Base-by-base conservation (phyloP, 2,329 filamentous ascomycete species). In the Pseudogymnoascus sp. region DNA sequence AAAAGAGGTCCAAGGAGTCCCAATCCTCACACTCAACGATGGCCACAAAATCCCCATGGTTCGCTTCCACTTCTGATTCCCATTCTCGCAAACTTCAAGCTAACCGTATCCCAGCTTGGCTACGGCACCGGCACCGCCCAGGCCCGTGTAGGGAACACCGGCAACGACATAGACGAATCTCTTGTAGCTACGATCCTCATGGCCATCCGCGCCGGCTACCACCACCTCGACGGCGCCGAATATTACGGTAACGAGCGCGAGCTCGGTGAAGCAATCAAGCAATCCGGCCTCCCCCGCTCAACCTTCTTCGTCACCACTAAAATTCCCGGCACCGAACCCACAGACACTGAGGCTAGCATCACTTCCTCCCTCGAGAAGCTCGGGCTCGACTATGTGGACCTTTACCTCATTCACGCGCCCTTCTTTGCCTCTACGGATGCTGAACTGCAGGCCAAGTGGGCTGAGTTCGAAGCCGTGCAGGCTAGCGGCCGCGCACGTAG, bases 191-290 rank as follows among this genome's bases (percentile, higher is more conserved):
- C 74, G 2, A 75, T 81, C 10, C 82, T 88, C 63, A 81, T 77
- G 67, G 89, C 89, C 34, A 87, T 91, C 69, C 81, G 83, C 62
- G 74, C 84, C n/a, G 89, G 88, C 23, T 92, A 87, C 73, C 80
- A 81, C 64, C 89, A 93, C 70, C 79, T 93, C 2, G 90, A 93
- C 73, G 85, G 89, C 46, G 90, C 90, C 18, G 86, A 93, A 78
- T 84, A 76, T 12, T 88, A 88, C 71, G 78, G 79, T 60, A 88
- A 87, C 69, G 86, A 93, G 75, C 76, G 81, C 67, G 89, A 91
- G 73, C 84, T 92, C 23, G 89, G 89, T 64, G 77, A 79, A 34
- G 89, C 88, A 60, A 90, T 92, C 78, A 86, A 86, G 74, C 81
- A 84, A 60, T 82, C 82, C 25, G 83, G 83, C 60, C 76, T 91